Evolutionary conservation across 257 asterid genomes (phyloP), one percentile per base, ranked within the genome.

Genomic region (Ajuga chamaepitys): DNA sequence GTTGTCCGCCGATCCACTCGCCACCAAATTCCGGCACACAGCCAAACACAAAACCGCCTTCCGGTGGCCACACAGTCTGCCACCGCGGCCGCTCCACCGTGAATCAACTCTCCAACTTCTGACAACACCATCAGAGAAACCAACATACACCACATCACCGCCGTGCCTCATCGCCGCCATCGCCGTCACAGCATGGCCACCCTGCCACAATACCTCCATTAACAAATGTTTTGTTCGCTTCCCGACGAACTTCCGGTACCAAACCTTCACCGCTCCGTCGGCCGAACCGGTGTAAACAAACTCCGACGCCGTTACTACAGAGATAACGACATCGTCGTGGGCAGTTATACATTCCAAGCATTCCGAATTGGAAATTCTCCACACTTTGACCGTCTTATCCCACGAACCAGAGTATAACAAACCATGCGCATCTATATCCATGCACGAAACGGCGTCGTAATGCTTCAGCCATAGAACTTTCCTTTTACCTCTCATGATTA

Each of bases 1-100:
- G 67, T 78, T 82, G 32, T 94, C 99, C 45, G 97, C 89, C 10
- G 97, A 94, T 0, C 99, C 99, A 48, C 96, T 94, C 42, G 88
- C 9, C 46, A 94, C 92, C 66, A 91, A 32, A 1, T 82, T 86
- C 14, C 98, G 96, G 40, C 87, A 86, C 64, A 75, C 78, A 1
- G 79, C 58, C 58, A 79, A 47, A 67, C 73, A 81, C 45, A 53
- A 67, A 69, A 83, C 47, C 62, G 96, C 77, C 74, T 78, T 83
- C 64, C 78, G 78, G 96, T 96, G 88, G 47, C 83, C 88, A 25
- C 82, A 58, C 55, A 94, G 46, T 2, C 83, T 86, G 35, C 97
- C 99, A 53, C 92, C 88, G 76, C 83, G 80, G 0, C 82, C 48
- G 70, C 88, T 68, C 75, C 74, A 86, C 38, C 73, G 81, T 79